Evolutionary conservation across 768 basidiomycete genomes (phyloP).

Genomic region (Leucosporidium scottii): DNA sequence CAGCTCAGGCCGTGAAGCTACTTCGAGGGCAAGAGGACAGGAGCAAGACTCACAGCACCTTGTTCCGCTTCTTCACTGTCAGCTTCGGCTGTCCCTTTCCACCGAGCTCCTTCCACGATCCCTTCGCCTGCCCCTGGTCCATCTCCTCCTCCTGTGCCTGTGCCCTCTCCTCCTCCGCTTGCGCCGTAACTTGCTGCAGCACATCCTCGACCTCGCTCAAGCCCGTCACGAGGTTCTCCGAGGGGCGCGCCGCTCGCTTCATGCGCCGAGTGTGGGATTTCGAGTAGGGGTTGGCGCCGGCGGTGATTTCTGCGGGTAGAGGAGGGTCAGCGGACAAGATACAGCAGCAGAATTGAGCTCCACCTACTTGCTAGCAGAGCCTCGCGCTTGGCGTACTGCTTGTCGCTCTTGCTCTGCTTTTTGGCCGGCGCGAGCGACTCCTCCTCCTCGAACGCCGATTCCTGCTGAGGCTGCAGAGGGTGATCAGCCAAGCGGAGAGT

Average conservation of each 20-base stretch:
- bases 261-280: conserved; percentile 33
- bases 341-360: neutral
- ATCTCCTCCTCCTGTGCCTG: neutral
- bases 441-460: neutral
- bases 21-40: neutral
- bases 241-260: conserved; percentile 29
- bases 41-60: conserved; percentile 22
- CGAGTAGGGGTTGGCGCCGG: conserved; percentile 31
- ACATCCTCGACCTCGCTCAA: conserved; percentile 30
- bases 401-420: conserved; percentile 28
- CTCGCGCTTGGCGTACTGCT: conserved; percentile 28
- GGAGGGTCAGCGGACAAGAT: neutral
- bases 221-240: conserved; percentile 29
- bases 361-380: conserved; percentile 32
- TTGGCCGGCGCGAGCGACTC: neutral
- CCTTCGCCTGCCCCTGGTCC: neutral
- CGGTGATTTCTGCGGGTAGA: conserved; percentile 13
- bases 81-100: conserved; percentile 32
- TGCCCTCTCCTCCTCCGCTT: neutral
- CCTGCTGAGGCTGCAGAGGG: neutral
- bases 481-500: too few relatives aligned
- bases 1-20: neutral
- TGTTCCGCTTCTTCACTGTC: conserved; percentile 29
- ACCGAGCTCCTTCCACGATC: neutral
- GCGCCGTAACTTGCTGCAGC: conserved; percentile 12